phyloP scores from a whole-genome alignment of 176 grass and related monocot species.

The Musa itinerans region DNA sequence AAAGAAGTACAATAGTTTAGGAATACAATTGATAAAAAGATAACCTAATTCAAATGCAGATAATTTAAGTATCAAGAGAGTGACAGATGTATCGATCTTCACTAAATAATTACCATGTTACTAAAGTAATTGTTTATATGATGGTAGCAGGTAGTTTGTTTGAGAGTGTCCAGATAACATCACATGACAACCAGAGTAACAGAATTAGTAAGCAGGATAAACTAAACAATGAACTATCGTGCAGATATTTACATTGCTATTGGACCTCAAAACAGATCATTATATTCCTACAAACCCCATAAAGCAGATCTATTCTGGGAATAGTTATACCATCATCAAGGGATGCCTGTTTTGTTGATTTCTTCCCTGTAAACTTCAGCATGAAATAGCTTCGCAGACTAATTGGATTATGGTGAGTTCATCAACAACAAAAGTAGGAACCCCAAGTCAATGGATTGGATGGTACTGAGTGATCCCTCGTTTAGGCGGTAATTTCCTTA shows the following conservation, averaged over 20 bases:
- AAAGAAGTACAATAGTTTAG: no score
- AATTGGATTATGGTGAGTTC: neutral
- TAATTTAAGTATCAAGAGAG: no score
- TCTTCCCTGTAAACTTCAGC: neutral
- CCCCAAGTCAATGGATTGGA: conserved; percentile 40
- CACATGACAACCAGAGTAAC: neutral
- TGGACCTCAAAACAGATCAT: neutral
- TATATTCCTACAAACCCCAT: neutral
- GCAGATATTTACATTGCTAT: neutral
- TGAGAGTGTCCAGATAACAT: neutral
- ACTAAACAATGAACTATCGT: neutral
- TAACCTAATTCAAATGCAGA: no score
- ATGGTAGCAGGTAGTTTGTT: neutral
- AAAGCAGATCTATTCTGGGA: neutral
- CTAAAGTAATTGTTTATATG: neutral
- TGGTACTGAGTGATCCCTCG: conserved; percentile 83
- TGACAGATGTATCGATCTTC: neutral
- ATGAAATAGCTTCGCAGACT: no score
- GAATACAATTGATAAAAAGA: no score
- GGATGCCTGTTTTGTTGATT: neutral
- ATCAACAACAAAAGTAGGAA: neutral
- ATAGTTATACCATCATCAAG: neutral
- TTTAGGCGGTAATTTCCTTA: conserved; percentile 82
- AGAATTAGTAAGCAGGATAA: neutral
- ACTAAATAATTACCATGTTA: neutral